Conservation (phyloP, 306 rosid species). For the Cotoneaster glaucophyllus region DNA sequence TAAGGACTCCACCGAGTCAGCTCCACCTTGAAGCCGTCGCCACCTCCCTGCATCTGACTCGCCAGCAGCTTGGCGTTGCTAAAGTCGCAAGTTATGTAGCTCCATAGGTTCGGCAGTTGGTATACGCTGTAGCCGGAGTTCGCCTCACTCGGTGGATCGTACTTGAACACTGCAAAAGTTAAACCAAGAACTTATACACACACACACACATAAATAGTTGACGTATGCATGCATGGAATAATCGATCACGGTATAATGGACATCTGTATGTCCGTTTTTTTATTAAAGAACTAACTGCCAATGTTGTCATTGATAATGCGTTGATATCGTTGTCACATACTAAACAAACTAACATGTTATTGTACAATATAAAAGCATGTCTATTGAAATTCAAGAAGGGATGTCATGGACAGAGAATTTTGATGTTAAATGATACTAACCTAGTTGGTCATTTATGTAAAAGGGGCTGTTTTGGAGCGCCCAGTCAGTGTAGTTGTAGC, state of each 20-base stretch:
- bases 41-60: slow-evolving; percentile 26
- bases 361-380: neutral
- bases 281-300: neutral
- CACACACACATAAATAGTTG: neutral
- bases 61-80: slow-evolving; percentile 41
- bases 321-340: no score
- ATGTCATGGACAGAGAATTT: neutral
- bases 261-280: neutral
- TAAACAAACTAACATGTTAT: no score
- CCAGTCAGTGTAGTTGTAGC: slow-evolving; percentile 69
- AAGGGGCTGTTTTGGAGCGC: slow-evolving; percentile 51
- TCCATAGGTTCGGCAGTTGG: slow-evolving; percentile 36
- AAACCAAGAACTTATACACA: neutral
- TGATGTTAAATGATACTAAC: slow-evolving; percentile 15
- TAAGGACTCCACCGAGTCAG: slow-evolving; percentile 42
- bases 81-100: slow-evolving; percentile 44
- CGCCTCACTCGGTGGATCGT: slow-evolving; percentile 19
- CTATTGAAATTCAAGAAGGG: neutral
- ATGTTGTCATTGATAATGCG: neutral
- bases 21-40: slow-evolving; percentile 33
- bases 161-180: slow-evolving; percentile 48
- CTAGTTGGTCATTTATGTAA: slow-evolving; percentile 43
- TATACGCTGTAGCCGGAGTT: slow-evolving; percentile 33
- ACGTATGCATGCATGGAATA: neutral
- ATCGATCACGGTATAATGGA: neutral